Conservation (phyloP, 192 early-diverging fungal genomes). For the Phlyctochytrium planicorne region DNA sequence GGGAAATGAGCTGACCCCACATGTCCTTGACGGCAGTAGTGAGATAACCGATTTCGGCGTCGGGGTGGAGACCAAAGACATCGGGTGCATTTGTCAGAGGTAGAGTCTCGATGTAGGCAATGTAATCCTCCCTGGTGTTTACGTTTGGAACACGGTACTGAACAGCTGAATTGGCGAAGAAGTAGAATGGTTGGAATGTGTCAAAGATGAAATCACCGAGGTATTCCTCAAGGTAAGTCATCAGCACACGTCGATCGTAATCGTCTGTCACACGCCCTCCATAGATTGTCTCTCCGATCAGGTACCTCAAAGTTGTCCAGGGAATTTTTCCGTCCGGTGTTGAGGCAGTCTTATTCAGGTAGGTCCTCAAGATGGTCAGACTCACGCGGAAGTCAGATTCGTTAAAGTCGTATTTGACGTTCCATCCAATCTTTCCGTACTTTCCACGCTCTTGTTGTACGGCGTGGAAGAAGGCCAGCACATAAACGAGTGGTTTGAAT, state of each 20-base stretch:
- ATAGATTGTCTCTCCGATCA: conserved; percentile 66
- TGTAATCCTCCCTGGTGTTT: conserved; percentile 53
- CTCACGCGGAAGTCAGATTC: conserved; percentile 61
- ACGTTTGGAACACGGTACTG: conserved; percentile 53
- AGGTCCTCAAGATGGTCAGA: conserved; percentile 55
- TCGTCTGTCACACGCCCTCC: conserved; percentile 66
- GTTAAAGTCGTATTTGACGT: conserved; percentile 66
- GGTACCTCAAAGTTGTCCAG: conserved; percentile 63
- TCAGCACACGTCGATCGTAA: conserved; percentile 59
- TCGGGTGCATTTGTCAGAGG: conserved; percentile 63
- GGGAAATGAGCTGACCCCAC: conserved; percentile 59
- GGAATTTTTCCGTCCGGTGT: conserved; percentile 56
- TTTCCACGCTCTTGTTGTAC: conserved; percentile 65
- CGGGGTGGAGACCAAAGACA: conserved; percentile 64
- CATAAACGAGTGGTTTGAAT: conserved; percentile 58
- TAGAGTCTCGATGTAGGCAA: conserved; percentile 56
- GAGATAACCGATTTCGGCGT: conserved; percentile 64
- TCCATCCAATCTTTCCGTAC: conserved; percentile 66
- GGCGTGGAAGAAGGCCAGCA: conserved; percentile 62
- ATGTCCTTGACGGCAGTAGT: conserved; percentile 64
- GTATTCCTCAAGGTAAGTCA: conserved; percentile 64
- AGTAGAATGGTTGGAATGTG: conserved; percentile 61
- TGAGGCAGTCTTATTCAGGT: conserved; percentile 58
- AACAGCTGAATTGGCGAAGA: conserved; percentile 49
- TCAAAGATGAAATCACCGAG: conserved; percentile 65